Evolutionary conservation across 495 filamentous ascomycete genomes (phyloP), one percentile per base, ranked within the genome.

Genomic region (Penicillium roqueforti): DNA sequence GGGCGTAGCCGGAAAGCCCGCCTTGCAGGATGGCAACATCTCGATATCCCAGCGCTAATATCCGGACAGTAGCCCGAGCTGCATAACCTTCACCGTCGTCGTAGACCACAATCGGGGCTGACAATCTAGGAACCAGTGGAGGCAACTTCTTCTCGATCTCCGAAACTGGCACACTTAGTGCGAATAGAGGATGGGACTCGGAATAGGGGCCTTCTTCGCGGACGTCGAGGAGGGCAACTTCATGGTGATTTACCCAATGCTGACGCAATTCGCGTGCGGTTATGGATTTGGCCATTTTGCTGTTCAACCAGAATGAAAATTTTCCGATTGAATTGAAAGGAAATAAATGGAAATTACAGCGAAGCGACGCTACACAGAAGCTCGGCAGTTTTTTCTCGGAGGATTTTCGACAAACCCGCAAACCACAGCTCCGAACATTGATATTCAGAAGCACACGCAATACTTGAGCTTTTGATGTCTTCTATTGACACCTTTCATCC

Each of bases 141-240:
- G 59, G 59, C 1, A 65, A 20, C 10, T 62, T 62, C 16, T 22
- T 38, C 29, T 65, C 59, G 5, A 65, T 62, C 13, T 65, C 62
- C 0, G 62, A 63, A 14, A 65, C 51, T 5, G 62, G 62, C 19
- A 65, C 62, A 23, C 54, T 65, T 11, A 65, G 7, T 22, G 62
- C 62, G 26, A 55, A 65, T 0, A 65, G 34, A 25, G 62, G 62
- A 31, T 65, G 62, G 1, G 62, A 38, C 6, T 60, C 47, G 9
- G 62, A 44, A 47, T 59, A 65, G 13, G 59, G 62, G 0, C 60
- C 59, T 60, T 65, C 62, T 60, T 65, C 62, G 5, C 62, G 62
- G 7, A 65, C 59, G 8, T 65, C 62, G 9, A 65, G 44, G 19
- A 65, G 51, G 22, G 56, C 59, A 25, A 65, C 55, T 42, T 65